Base-by-base conservation (phyloP, 306 rosid species). In the Acmispon strigosus region DNA sequence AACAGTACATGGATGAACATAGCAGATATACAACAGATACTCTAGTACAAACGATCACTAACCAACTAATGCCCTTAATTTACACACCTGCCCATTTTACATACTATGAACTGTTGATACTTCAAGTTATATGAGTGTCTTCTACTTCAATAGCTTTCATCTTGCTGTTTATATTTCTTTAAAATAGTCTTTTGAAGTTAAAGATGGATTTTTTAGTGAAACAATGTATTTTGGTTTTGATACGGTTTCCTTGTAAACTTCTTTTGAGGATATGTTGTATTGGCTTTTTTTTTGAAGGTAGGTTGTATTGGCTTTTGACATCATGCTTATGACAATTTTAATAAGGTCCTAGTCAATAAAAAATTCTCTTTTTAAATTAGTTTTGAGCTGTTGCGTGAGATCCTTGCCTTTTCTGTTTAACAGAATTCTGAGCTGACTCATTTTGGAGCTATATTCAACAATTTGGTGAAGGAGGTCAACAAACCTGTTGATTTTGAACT, bases 401-500 rank as follows among this genome's bases (percentile, higher is more conserved):
- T 75, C 65, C 66, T 68, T 56, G 37, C 55, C 69, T 73, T 60
- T 76, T 11, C 45, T 62, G 36, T 78, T 75, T 45, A 55, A 69
- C 89, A 93, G 98, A 83, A 77, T 78, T 72, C 85, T 74, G 96
- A 90, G 78, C 78, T 74, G 48, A 70, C 24, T 80, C 80, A 49
- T 69, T 60, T 88, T 55, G 89, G 82, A 29, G 51, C 58, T 70
- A 87, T 85, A 68, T 93, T 93, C 85, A 78, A 78, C 94, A 87
- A 88, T 82, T 82, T 93, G 87, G 41, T 32, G 73, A 88, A 77
- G 82, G 77, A 88, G 83, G 76, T 88, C 63, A 86, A 86, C 65
- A 86, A 75, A 80, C 90, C 93, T 43, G 92, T 83, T 39, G 98
- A 93, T 70, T 93, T 93, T 78, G 88, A 88, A 61, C 97, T 93